These are phyloP conservation scores for Pseudoscleropodium purum DNA, from an alignment of 225 moss, liverwort and hornwort genomes.

Conservation along the genomic window DNA sequence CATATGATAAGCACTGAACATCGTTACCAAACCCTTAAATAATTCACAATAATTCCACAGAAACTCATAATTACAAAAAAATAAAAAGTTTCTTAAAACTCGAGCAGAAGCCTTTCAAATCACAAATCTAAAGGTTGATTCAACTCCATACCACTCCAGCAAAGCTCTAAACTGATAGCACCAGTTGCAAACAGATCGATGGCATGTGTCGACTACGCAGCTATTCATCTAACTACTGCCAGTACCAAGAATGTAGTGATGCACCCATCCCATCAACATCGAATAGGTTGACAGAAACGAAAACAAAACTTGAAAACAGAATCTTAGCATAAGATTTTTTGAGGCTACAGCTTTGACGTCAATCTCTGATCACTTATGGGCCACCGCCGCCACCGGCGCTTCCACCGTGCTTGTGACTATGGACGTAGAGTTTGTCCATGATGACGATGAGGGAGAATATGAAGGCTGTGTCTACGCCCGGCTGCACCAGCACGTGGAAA, in stretches of 20 bases:
- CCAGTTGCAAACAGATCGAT: not conserved
- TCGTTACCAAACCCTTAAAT: not conserved
- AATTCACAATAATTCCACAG: not conserved
- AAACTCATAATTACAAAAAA: not conserved
- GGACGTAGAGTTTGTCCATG: slow-evolving; percentile 38
- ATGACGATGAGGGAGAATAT: slow-evolving; percentile 37
- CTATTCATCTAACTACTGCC: not conserved
- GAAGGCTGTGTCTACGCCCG: slow-evolving; percentile 34
- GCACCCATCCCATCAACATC: not conserved
- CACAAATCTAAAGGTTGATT: not conserved
- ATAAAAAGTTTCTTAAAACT: not conserved
- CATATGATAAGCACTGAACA: not conserved
- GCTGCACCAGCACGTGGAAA: slow-evolving; percentile 30
- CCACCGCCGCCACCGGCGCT: not conserved
- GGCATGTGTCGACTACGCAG: not conserved
- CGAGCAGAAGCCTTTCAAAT: not conserved
- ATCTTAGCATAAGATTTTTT: not conserved
- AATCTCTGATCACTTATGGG: not conserved
- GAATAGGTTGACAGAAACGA: not conserved
- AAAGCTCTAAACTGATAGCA: not conserved
- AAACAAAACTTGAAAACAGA: not conserved
- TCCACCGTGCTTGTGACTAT: not conserved
- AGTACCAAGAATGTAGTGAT: not conserved
- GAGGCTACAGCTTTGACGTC: not conserved
- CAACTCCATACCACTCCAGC: not conserved